Evolutionary conservation across 371 early-diverging fungal species (phyloP), one percentile per base, ranked within the genome.

Genomic region (Fennellomyces sp.): DNA sequence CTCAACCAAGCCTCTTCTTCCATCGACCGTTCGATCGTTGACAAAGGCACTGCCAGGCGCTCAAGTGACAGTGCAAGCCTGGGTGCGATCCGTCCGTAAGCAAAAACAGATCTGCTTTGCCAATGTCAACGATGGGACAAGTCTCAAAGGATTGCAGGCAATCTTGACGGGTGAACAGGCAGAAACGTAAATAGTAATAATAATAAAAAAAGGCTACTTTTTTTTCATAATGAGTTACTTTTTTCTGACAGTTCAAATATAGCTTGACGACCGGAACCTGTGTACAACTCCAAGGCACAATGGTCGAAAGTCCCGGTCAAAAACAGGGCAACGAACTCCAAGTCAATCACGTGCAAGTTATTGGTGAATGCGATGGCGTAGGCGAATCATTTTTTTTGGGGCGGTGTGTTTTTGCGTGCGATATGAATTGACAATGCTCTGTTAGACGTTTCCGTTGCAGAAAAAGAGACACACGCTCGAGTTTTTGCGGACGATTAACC

Each of bases 401-500:
- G n/a, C n/a, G n/a, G n/a, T n/a, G n/a, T n/a, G n/a, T n/a, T n/a
- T n/a, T n/a, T n/a, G n/a, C n/a, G n/a, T n/a, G n/a, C 12, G 7
- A 5, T 36, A 19, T 30, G 2, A 41, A 13, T 8, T n/a, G 23
- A 29, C 15, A 7, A 47, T 25, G 35, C 21, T 21, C 5, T 15
- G 26, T 5, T 66, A 90, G 88, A 70, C 81, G 12, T 96, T 95
- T 58, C 96, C 97, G 2, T 71, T 96, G 45, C 94, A 94, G 75
- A 95, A 95, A 80, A 93, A 93, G 60, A 78, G 84, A 21, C 91
- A 94, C 60, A 73, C 89, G 0, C 69, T 86, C 17, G 95, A 94
- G 57, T 93, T 91, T 72, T 63, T 96, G 52, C 84, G 97, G 58
- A 87, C 88, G 21, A 85, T 85, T 52, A 80, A 86, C 2, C 92